Conservation (phyloP, 164 flowering plant genomes). For the Litsea cubeba region DNA sequence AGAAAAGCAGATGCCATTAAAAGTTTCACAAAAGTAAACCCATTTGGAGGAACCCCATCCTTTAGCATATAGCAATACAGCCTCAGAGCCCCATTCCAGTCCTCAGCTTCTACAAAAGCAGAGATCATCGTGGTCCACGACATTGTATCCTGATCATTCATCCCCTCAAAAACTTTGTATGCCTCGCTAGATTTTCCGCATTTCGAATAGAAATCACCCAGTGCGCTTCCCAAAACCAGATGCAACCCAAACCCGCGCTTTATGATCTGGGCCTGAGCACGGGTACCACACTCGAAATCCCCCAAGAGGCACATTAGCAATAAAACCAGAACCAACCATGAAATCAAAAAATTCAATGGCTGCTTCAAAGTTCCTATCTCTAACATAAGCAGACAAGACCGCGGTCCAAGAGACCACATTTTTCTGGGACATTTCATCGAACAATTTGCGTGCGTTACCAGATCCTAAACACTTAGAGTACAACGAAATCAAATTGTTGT, state of each 20-base stretch:
- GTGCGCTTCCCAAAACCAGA: constrained; percentile 25
- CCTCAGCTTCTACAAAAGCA: constrained; percentile 25
- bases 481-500: constrained; percentile 39
- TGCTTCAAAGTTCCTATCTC: constrained; percentile 16
- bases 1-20: constrained; percentile 25
- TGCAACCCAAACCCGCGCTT: constrained; percentile 41
- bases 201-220: constrained; percentile 51
- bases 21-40: constrained; percentile 1
- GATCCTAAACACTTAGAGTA: constrained; percentile 33
- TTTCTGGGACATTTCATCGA: too few relatives aligned
- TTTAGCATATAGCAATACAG: constrained; percentile 35
- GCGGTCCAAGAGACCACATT: constrained; percentile 45
- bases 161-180: constrained; percentile 21
- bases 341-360: constrained; percentile 34
- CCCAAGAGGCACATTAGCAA: constrained; percentile 42
- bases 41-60: constrained; percentile 42
- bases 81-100: constrained; percentile 30
- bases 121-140: constrained; percentile 55
- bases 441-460: too few relatives aligned
- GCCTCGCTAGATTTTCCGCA: constrained; percentile 32
- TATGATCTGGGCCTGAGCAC: constrained; percentile 31
- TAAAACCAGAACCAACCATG: constrained; percentile 35
- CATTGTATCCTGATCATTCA: constrained; percentile 27
- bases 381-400: constrained; percentile 38
- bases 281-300: constrained; percentile 26